Percentiles rank a stretch among this genome's conserved stretches.
Conservation (phyloP, 208 protist genomes). For the Crithidia brevicula region DNA sequence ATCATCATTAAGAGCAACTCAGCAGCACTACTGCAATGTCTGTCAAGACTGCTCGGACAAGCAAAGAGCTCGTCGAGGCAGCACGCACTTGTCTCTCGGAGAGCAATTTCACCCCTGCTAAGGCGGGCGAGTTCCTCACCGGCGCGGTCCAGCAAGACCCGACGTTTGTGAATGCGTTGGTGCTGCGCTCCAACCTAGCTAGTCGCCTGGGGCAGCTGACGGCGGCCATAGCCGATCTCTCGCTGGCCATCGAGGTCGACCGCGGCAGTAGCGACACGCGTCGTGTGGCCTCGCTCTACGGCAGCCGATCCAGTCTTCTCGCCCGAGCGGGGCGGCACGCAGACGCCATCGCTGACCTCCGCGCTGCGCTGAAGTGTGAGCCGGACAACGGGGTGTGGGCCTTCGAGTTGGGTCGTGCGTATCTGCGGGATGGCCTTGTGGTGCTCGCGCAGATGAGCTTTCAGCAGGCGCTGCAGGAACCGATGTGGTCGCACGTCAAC, state of each 20-base stretch:
- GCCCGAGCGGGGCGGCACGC: constrained; percentile 47
- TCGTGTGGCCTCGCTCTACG: constrained; percentile 65
- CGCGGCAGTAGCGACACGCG: constrained; percentile 46
- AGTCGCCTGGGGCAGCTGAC: constrained; percentile 35
- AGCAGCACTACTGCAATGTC: constrained; percentile 1
- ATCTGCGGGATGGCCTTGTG: constrained; percentile 40
- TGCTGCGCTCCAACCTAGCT: constrained; percentile 50
- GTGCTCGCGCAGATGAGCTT: constrained; percentile 57
- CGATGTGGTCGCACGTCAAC: constrained; percentile 44
- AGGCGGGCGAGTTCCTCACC: constrained; percentile 48
- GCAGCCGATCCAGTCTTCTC: constrained; percentile 55
- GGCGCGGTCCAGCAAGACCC: constrained; percentile 53
- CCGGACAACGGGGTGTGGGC: constrained; percentile 86
- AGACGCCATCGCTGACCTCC: constrained; percentile 74
- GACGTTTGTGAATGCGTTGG: constrained; percentile 50
- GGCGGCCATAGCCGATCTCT: constrained; percentile 61
- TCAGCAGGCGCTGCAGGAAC: constrained; percentile 50
- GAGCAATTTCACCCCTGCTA: constrained; percentile 32
- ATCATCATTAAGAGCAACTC: too few species aligned
- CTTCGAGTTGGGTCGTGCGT: constrained; percentile 74
- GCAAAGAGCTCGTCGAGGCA: constrained; percentile 54
- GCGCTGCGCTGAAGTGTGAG: constrained; percentile 67
- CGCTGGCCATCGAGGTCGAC: constrained; percentile 79
- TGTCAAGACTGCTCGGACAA: constrained; percentile 5
- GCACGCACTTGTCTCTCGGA: constrained; percentile 49